Evolutionary conservation across 176 grass and related monocot species (phyloP), one percentile per base, ranked within the genome.

Genomic region (Leersia perrieri): DNA sequence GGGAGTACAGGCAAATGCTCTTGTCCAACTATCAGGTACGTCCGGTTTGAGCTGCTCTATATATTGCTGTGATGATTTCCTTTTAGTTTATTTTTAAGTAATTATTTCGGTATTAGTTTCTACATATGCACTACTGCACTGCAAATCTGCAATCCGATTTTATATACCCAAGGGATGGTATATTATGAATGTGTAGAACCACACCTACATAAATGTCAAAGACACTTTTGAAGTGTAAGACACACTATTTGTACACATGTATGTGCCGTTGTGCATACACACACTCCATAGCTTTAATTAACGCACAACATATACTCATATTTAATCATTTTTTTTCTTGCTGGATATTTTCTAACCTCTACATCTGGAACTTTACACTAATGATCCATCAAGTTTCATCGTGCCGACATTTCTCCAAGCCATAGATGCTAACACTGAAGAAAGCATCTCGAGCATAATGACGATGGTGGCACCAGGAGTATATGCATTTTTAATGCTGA

Each of bases 401-500:
- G 7, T 89, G 45, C 86, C 86, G 13, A 72, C 86, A 3, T 91
- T 94, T 83, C 27, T 94, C 14, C 83, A 87, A 81, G 89, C 92
- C 41, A 76, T 91, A 9, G 70, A 28, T 32, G 72, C 68, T 25
- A 94, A 91, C 72, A 87, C 82, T 15, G 72, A 81, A 79, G 86
- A 89, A 66, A 78, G 83, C 25, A 86, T 94, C 70, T 89, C 67
- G 68, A 87, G 62, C 34, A 89, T 94, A 63, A 84, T 89, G 60
- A 57, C 65, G 3, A 72, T 91, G 69, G 80, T 75, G 44, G 85
- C 76, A 40, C 86, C 83, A 66, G 80, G 76, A 53, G 60, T 88
- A 26, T 91, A 72, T 78, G 68, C 83, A 58, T 94, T 94, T 88
- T 26, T 57, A 80, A 94, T 94, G 92, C 47, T 91, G 79, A 79